Evolutionary conservation across 179 eudicot genomes (phyloP).

Genomic region (Beta macrorhiza): DNA sequence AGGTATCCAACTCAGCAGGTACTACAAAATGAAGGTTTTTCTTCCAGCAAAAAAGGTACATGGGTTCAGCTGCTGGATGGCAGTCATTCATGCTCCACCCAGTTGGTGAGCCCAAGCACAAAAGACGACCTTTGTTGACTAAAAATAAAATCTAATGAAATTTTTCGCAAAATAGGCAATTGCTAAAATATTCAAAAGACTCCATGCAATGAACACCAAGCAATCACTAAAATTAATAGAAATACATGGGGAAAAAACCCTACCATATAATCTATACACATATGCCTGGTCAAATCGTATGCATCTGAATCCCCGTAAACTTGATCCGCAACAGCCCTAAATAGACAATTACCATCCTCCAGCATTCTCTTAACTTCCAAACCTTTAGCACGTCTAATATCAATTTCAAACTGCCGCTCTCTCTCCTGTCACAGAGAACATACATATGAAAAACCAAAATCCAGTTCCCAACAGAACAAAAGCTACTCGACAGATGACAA

Average conservation of each 20-base stretch:
- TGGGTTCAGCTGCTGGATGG: not conserved
- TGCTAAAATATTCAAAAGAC: not conserved
- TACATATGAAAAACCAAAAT: not conserved
- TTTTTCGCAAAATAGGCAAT: not conserved
- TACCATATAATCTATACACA: slow-evolving; percentile 99
- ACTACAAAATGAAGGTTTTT: not conserved
- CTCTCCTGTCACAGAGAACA: slow-evolving; percentile 60
- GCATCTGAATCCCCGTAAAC: slow-evolving; percentile 90
- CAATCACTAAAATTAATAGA: not conserved
- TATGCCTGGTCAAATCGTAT: slow-evolving; percentile 88
- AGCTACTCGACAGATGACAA: not conserved
- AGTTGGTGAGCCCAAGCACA: not conserved
- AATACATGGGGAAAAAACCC: not conserved
- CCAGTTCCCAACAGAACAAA: not conserved
- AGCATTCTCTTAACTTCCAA: slow-evolving; percentile 87
- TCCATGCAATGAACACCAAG: not conserved
- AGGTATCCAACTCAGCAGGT: not conserved
- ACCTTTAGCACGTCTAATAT: slow-evolving; percentile 79
- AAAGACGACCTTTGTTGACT: not conserved
- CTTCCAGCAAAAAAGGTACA: not conserved
- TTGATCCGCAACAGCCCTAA: slow-evolving; percentile 99
- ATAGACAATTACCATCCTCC: slow-evolving; percentile 93
- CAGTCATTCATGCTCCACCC: not conserved
- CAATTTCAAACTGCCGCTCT: slow-evolving; percentile 90
- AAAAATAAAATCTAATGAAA: not conserved